Conservation (phyloP, 176 grass and related monocot species). For the Echinochloa phyllopogon region DNA sequence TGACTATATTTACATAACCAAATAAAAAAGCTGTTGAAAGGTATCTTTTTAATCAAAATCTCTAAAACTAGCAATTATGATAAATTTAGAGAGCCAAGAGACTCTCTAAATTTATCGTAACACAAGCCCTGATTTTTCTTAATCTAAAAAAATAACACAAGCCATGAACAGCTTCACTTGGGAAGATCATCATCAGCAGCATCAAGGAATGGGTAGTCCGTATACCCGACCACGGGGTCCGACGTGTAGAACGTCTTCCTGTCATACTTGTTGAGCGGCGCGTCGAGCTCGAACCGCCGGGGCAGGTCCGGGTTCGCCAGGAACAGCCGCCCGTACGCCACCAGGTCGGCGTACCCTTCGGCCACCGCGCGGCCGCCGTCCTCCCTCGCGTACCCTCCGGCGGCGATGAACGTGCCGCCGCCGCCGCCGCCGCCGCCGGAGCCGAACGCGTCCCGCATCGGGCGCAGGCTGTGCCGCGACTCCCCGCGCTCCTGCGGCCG, state of each 20-base stretch:
- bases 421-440: too few species aligned
- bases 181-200: too few species aligned
- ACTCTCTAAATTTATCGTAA: too few species aligned
- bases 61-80: too few species aligned
- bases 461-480: constrained; percentile 30
- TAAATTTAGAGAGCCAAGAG: too few species aligned
- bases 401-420: constrained; percentile 44
- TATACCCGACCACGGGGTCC: constrained; percentile 64
- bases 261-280: constrained; percentile 59
- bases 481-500: not conserved
- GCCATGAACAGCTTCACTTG: not conserved
- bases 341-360: constrained; percentile 57
- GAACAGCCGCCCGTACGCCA: constrained; percentile 63
- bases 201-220: constrained; percentile 60
- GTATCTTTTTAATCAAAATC: too few species aligned
- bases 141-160: too few species aligned
- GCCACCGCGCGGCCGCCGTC: constrained; percentile 50
- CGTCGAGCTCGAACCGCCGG: constrained; percentile 51
- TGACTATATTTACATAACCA: too few species aligned
- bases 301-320: constrained; percentile 72
- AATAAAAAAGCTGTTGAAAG: too few species aligned
- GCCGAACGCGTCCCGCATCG: constrained; percentile 54
- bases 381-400: constrained; percentile 46
- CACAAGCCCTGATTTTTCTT: too few species aligned
- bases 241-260: constrained; percentile 58